Base-by-base conservation (phyloP, 1,284 basidiomycete species). In the Limonomyces culmigenus region DNA sequence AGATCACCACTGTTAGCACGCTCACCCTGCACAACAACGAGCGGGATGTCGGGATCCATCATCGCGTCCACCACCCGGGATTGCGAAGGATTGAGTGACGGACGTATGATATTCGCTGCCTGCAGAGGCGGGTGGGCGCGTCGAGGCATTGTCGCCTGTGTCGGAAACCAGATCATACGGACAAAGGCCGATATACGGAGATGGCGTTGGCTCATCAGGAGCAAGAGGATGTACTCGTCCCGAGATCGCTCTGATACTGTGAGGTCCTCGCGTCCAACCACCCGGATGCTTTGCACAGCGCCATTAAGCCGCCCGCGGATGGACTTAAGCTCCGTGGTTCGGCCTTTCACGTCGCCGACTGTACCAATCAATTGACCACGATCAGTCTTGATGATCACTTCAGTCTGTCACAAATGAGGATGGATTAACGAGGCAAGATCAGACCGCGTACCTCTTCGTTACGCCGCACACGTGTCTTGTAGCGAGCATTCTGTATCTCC, bases 241-340 rank as follows among this genome's bases (percentile, higher is more conserved):
- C 51, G 48, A 6, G 54, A 51, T 32, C 49, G 51, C 40, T 62
- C 59, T 0, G 54, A 30, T 34, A 50, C 49, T 0, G 52, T 55
- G 12, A 45, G 42, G 16, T 55, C 50, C 35, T 53, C 53, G 19
- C 47, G 45, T 1, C 60, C 60, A 15, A 56, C 36, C 8, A 59
- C 52, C 14, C 45, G 49, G 15, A 61, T 47, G 23, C 43, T 39
- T 4, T 58, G 30, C 8, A 36, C 37, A 23, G 8, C 23, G 8
- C 23, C 23, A n/a, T n/a, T 8, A 27, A 27, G 23, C 23, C 8
- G 8, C 23, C 23, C 23, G n/a, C n/a, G 8, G 23, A 27, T 8
- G 23, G 8, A 8, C n/a, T 27, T 27, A 8, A 27, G 23, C 8
- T 8, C 8, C n/a, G 23, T 27, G 8, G 8, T 27, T n/a, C n/a